These are phyloP conservation scores for Skeletonema marinoi DNA, from an alignment of 108 stramenopile genomes.

Conservation along the genomic window DNA sequence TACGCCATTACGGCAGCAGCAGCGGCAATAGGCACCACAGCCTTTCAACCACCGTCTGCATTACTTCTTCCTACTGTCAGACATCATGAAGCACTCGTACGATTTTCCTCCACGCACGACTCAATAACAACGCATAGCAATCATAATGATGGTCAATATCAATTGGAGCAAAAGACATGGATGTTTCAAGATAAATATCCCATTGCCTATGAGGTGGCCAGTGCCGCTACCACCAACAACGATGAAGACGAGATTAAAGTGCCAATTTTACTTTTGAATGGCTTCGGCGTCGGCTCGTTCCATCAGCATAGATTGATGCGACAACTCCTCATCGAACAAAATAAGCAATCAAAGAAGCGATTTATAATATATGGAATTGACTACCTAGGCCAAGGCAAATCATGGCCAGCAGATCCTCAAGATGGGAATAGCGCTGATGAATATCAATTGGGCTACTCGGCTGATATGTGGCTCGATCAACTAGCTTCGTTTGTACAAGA, in stretches of 20 bases:
- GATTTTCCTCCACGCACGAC: background rate
- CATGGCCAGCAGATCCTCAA: conserved; percentile 78
- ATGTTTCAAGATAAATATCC: conserved; percentile 36
- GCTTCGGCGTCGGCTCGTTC: conserved; percentile 89
- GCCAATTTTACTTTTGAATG: conserved; percentile 52
- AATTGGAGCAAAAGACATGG: conserved; percentile 34
- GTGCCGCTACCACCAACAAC: background rate
- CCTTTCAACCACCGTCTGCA: background rate
- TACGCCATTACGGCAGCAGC: background rate
- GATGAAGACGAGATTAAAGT: background rate
- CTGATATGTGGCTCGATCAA: conserved; percentile 80
- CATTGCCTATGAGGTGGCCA: conserved; percentile 37
- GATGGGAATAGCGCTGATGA: conserved; percentile 68
- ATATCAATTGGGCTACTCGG: conserved; percentile 64
- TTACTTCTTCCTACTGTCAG: background rate
- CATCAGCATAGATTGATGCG: conserved; percentile 86
- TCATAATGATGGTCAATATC: background rate
- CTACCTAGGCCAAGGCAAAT: conserved; percentile 85
- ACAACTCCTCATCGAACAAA: conserved; percentile 29
- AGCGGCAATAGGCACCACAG: background rate
- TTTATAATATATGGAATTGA: conserved; percentile 71
- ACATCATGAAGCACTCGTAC: background rate
- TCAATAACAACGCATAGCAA: background rate
- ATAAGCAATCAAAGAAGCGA: conserved; percentile 1
- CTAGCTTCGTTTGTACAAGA: conserved; percentile 60